phyloP scores from a whole-genome alignment of 768 basidiomycete species.

The Ramaria sp. region DNA sequence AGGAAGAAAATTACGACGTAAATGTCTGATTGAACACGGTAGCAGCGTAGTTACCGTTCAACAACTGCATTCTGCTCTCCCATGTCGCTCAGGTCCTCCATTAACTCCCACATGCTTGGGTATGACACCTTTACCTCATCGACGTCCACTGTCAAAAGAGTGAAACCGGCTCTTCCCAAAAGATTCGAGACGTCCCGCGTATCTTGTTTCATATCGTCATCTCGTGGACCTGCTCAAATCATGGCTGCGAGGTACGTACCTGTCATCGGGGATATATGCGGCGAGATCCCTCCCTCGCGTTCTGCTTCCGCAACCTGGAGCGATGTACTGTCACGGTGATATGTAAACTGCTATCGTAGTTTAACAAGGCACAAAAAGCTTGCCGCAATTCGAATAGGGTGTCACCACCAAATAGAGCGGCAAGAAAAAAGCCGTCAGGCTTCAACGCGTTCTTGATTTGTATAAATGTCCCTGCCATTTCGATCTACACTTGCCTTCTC shows the following conservation, averaged over 20 bases:
- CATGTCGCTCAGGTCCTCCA: constrained; percentile 93
- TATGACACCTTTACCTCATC: constrained; percentile 89
- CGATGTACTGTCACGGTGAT: constrained; percentile 50
- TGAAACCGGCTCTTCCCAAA: constrained; percentile 86
- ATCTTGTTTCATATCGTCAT: constrained; percentile 34
- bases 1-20: neutral
- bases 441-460: constrained; percentile 78
- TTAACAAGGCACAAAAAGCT: constrained; percentile 2
- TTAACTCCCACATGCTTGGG: constrained; percentile 92
- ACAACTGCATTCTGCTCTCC: constrained; percentile 90
- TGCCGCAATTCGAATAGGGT: constrained; percentile 89
- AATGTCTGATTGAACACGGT: neutral
- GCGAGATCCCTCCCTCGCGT: constrained; percentile 93
- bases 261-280: constrained; percentile 95
- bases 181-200: constrained; percentile 90
- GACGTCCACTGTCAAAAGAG: constrained; percentile 85
- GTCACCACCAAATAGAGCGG: constrained; percentile 91
- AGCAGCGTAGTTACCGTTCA: constrained; percentile 44
- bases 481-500: neutral
- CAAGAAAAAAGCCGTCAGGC: constrained; percentile 91
- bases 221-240: neutral
- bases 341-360: neutral
- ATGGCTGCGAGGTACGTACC: constrained; percentile 31
- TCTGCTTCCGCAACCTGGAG: constrained; percentile 91
- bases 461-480: constrained; percentile 55